Percentiles rank a stretch among this genome's conserved stretches.
Evolutionary conservation across 2,329 filamentous ascomycete genomes (phyloP).

Genomic region (Passalora sequoiae): DNA sequence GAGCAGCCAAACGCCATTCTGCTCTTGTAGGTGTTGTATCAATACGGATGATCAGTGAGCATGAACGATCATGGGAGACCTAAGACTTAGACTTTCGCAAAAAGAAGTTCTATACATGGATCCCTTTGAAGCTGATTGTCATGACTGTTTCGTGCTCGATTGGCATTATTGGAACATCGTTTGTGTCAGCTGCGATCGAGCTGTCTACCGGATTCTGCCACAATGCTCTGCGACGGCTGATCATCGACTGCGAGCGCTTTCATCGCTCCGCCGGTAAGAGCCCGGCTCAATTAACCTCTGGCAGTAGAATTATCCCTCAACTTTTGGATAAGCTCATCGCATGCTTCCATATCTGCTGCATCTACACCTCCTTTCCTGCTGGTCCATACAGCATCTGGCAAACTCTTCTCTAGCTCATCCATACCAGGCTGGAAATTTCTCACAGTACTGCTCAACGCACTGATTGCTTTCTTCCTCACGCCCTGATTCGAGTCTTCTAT

Average conservation of each 20-base stretch:
- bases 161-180: too few species aligned
- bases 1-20: background rate
- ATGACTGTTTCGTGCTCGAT: too few species aligned
- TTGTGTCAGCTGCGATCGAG: too few species aligned
- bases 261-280: too few species aligned
- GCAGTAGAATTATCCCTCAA: conserved; percentile 28
- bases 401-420: conserved; percentile 60
- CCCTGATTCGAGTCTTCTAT: conserved; percentile 55
- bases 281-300: conserved; percentile 9
- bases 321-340: conserved; percentile 51
- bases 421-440: conserved; percentile 81
- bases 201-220: too few species aligned
- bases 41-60: too few species aligned
- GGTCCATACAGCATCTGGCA: conserved; percentile 57
- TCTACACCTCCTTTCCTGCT: conserved; percentile 58
- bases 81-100: too few species aligned
- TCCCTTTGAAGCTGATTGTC: too few species aligned
- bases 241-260: too few species aligned
- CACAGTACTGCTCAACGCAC: conserved; percentile 77
- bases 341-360: conserved; percentile 78
- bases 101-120: too few species aligned
- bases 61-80: too few species aligned
- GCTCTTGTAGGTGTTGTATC: background rate
- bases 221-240: too few species aligned
- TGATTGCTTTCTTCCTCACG: conserved; percentile 80